phyloP scores from a whole-genome alignment of 805 yeast genomes.

The Cyberlindnera galapagoensis region DNA sequence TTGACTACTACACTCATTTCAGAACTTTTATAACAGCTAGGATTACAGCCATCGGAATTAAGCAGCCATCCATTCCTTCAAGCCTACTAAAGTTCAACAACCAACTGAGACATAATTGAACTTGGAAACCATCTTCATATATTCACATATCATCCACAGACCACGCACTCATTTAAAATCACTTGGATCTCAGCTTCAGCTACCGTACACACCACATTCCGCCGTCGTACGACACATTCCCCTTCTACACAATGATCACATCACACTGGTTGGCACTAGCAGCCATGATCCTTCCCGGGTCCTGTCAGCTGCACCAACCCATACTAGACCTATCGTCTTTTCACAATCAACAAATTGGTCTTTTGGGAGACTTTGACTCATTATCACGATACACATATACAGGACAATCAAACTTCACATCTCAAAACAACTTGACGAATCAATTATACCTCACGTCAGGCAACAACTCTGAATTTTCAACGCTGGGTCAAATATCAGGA shows the following conservation, averaged over 20 bases:
- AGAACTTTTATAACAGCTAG: no score
- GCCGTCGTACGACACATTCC: no score
- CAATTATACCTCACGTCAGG: slow-evolving; percentile 16
- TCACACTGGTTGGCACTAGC: slow-evolving; percentile 1
- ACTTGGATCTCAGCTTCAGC: no score
- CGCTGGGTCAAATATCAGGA: slow-evolving; percentile 19
- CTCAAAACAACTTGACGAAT: slow-evolving; percentile 16
- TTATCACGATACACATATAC: slow-evolving; percentile 28
- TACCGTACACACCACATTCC: no score
- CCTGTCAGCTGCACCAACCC: slow-evolving; percentile 8
- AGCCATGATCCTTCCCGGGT: neutral
- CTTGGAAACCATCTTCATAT: no score
- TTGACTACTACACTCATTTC: no score
- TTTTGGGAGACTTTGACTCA: slow-evolving; percentile 32
- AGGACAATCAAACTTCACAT: slow-evolving; percentile 29
- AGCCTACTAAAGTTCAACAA: no score
- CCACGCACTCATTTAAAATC: no score
- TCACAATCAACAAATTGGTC: slow-evolving; percentile 17
- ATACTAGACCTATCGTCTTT: slow-evolving; percentile 18
- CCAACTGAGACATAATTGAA: no score
- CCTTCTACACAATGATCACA: neutral
- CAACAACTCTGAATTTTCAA: slow-evolving; percentile 10
- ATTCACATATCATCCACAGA: no score
- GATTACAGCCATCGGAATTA: no score
- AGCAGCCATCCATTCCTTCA: no score